Conservation (phyloP, 148 eudicot species). For the Agrostemma githago region DNA sequence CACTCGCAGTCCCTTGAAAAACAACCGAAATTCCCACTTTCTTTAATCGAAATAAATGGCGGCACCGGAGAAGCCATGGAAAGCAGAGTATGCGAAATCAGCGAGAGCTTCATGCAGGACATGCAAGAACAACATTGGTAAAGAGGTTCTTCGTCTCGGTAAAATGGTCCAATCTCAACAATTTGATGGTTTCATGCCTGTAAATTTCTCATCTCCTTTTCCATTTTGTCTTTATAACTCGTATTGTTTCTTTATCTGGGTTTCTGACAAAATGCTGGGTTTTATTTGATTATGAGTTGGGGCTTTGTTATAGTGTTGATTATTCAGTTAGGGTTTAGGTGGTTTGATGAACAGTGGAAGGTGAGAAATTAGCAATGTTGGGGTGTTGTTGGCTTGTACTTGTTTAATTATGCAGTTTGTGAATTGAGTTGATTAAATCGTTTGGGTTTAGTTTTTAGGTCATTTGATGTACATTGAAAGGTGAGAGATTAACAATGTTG, state of each 20-base stretch:
- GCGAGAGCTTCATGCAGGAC: constrained; percentile 81
- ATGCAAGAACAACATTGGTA: constrained; percentile 64
- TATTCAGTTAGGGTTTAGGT: neutral
- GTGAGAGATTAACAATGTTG: neutral
- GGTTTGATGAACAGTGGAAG: constrained; percentile 10
- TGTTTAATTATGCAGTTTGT: neutral
- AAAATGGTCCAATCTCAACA: constrained; percentile 90
- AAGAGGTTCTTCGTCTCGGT: constrained; percentile 75
- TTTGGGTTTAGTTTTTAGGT: constrained; percentile 2
- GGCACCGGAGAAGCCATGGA: constrained; percentile 87
- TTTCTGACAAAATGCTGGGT: constrained; percentile 3
- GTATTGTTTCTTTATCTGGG: neutral
- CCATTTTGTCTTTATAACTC: neutral
- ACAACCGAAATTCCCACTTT: neutral
- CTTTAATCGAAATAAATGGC: constrained; percentile 39
- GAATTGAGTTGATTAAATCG: neutral
- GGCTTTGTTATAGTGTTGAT: neutral
- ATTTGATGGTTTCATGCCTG: constrained; percentile 97
- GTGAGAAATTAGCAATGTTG: neutral
- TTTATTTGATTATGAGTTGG: neutral
- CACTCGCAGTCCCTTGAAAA: no score
- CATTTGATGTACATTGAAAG: constrained; percentile 11
- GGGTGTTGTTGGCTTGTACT: neutral
- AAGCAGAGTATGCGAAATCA: constrained; percentile 91
- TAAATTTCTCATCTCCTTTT: constrained; percentile 26